Percentiles rank a stretch among this genome's conserved stretches.
Evolutionary conservation across 1,284 basidiomycete genomes (phyloP).

Genomic region (Pascua sp.): DNA sequence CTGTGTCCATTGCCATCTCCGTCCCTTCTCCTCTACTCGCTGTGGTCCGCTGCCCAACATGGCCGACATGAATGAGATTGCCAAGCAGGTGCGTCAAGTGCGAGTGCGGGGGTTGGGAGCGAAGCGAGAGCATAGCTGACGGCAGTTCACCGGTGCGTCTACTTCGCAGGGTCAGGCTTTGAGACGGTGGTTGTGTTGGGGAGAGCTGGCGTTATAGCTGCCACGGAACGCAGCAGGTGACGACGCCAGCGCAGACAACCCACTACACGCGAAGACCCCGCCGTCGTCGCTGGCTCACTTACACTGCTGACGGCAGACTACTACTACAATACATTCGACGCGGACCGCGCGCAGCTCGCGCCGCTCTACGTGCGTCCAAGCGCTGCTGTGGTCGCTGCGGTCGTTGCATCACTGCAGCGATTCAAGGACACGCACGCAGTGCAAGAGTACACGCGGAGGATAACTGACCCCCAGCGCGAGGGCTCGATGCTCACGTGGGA

Average conservation of each 20-base stretch:
- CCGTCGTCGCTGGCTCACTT: no score
- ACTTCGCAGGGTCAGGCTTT: no score
- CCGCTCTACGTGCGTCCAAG: conserved; percentile 45
- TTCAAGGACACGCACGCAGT: no score
- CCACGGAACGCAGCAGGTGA: neutral
- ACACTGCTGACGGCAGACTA: conserved; percentile 42
- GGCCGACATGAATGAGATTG: conserved; percentile 64
- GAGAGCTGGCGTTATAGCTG: no score
- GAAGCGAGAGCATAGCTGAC: conserved; percentile 48
- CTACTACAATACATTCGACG: conserved; percentile 50
- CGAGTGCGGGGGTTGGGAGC: conserved; percentile 7
- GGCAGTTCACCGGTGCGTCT: conserved; percentile 55
- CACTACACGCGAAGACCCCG: no score
- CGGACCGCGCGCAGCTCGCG: conserved; percentile 38
- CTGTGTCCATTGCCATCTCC: neutral
- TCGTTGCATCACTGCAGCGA: no score
- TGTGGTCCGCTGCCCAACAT: conserved; percentile 47
- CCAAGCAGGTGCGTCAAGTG: conserved; percentile 47
- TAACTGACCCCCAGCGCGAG: conserved; percentile 58
- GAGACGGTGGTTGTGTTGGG: no score
- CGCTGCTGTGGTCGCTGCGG: no score
- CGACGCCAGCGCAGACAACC: conserved; percentile 1
- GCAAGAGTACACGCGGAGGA: no score
- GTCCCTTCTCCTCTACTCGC: neutral
- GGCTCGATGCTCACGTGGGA: conserved; percentile 90